Conservation (phyloP, 352 stramenopile genomes). For the Phytophthora pisi region DNA sequence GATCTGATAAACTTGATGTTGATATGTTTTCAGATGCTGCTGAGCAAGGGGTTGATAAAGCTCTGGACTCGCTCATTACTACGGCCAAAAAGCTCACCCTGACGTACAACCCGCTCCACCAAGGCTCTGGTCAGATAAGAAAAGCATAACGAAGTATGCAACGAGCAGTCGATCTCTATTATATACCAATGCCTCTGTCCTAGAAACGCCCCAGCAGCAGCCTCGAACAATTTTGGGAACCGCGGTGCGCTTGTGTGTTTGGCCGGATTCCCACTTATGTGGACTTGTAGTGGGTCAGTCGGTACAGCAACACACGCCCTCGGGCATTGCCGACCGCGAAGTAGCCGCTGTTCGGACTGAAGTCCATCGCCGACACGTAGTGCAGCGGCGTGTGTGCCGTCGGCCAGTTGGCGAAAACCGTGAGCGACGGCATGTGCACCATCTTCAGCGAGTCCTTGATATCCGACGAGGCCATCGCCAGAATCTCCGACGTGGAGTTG, state of each 20-base stretch:
- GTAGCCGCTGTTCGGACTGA: conserved; percentile 94
- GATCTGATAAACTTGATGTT: not conserved
- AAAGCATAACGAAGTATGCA: conserved; percentile 24
- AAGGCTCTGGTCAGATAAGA: conserved; percentile 13
- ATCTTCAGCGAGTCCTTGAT: conserved; percentile 95
- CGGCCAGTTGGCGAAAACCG: conserved; percentile 98
- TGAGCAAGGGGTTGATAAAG: conserved; percentile 53
- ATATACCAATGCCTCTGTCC: conserved; percentile 42
- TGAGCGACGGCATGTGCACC: conserved; percentile 94
- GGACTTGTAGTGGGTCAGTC: conserved; percentile 93
- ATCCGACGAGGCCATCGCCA: conserved; percentile 93
- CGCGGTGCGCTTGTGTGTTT: conserved; percentile 20
- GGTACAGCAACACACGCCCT: conserved; percentile 97
- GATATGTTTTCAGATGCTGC: conserved; percentile 20
- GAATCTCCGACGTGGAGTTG: conserved; percentile 93
- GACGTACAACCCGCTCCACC: conserved; percentile 41
- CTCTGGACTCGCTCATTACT: conserved; percentile 64
- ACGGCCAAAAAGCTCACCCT: conserved; percentile 66
- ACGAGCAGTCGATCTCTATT: conserved; percentile 46
- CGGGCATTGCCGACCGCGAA: conserved; percentile 97
- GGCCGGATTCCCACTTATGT: conserved; percentile 53
- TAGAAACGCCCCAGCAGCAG: conserved; percentile 20
- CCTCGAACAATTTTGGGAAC: conserved; percentile 22
- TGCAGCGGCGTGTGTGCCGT: conserved; percentile 96
- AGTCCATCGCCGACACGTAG: conserved; percentile 96